Percentiles rank a stretch among this genome's conserved stretches.
Evolutionary conservation across 83 land plant species (phyloP).

Genomic region (Picea abies): DNA sequence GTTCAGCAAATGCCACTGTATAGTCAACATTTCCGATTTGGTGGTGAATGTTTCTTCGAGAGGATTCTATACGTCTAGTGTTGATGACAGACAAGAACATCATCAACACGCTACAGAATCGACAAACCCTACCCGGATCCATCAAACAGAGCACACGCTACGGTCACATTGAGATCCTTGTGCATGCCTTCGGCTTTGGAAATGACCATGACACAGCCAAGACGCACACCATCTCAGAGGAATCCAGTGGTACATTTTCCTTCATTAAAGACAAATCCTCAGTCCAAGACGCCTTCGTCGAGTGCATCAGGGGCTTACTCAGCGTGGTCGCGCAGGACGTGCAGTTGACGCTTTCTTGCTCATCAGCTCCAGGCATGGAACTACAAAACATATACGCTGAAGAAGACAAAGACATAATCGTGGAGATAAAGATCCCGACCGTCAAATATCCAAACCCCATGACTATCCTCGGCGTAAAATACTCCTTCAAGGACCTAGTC

Average conservation of each 20-base stretch:
- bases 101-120: background rate
- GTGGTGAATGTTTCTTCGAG: too few relatives aligned
- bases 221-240: slow-evolving; percentile 43
- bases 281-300: slow-evolving; percentile 60
- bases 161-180: slow-evolving; percentile 60
- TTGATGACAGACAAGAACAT: slow-evolving; percentile 43
- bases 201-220: slow-evolving; percentile 36
- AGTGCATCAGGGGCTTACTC: slow-evolving; percentile 67
- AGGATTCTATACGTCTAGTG: too few relatives aligned
- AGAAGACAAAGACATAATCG: slow-evolving; percentile 80
- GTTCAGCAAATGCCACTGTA: too few relatives aligned
- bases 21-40: too few relatives aligned
- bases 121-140: slow-evolving; percentile 20
- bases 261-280: slow-evolving; percentile 28
- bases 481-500: slow-evolving; percentile 51
- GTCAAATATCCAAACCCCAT: slow-evolving; percentile 17
- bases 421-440: slow-evolving; percentile 69
- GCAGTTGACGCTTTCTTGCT: slow-evolving; percentile 43
- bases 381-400: slow-evolving; percentile 63
- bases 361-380: slow-evolving; percentile 33
- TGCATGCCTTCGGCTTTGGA: slow-evolving; percentile 64
- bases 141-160: slow-evolving; percentile 30
- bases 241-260: slow-evolving; percentile 39
- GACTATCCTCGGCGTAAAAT: slow-evolving; percentile 36
- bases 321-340: slow-evolving; percentile 86